Conservation (phyloP, 2,329 filamentous ascomycete genomes). For the Cordyceps militaris region DNA sequence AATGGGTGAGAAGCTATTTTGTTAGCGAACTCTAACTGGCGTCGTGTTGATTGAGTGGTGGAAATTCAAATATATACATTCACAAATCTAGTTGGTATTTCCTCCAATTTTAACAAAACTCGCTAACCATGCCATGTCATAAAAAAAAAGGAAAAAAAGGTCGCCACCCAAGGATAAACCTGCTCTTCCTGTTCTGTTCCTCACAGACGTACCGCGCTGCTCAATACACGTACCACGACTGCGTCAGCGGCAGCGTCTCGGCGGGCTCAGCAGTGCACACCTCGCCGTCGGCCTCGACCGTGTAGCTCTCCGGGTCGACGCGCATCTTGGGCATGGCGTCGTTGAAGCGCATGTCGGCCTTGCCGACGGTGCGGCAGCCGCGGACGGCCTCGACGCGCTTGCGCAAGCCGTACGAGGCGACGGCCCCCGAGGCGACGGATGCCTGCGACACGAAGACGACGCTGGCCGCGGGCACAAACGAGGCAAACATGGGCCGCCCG, state of each 20-base stretch:
- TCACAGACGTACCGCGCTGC: not conserved
- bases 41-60: no score
- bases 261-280: slow-evolving; percentile 69
- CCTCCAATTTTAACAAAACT: not conserved
- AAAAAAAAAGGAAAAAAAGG: not conserved
- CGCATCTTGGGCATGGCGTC: slow-evolving; percentile 76
- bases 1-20: not conserved
- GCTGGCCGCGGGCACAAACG: slow-evolving; percentile 65
- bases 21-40: no score
- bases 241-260: slow-evolving; percentile 63
- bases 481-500: slow-evolving; percentile 78
- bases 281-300: slow-evolving; percentile 75
- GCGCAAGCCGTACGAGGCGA: slow-evolving; percentile 65
- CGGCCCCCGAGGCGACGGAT: slow-evolving; percentile 58
- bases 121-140: not conserved
- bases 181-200: no score
- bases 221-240: slow-evolving; percentile 71
- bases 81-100: not conserved
- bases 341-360: slow-evolving; percentile 89
- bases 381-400: slow-evolving; percentile 77
- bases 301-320: slow-evolving; percentile 87
- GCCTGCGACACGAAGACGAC: slow-evolving; percentile 78
- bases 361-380: slow-evolving; percentile 67
- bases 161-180: not conserved
- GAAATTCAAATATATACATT: no score